Base-by-base conservation (phyloP, 2,329 filamentous ascomycete species). In the Cryoendolithus antarcticus region DNA sequence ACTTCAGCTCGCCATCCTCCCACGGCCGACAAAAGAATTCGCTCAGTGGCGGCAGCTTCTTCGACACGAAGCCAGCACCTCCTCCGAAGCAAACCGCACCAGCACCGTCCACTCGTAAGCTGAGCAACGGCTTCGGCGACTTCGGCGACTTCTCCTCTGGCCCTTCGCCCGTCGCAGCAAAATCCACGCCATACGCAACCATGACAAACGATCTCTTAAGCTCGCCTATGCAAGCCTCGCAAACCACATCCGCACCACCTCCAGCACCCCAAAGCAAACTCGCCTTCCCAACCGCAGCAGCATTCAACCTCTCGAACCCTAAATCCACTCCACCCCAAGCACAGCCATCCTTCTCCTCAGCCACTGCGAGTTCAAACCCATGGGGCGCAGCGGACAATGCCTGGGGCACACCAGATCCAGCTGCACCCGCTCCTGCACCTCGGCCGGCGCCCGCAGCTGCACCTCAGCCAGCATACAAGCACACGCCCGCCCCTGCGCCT, bases 181-280 rank as follows among this genome's bases (percentile, higher is more conserved):
- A 48, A 64, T 60, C 59, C 63, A 2, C 66, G 38, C 62, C 67
- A n/a, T 57, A 65, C 3, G 56, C 63, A 10, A 56, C 61, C 13
- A 58, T 75, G 24, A 72, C 76, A 10, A 79, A 77, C 35, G 85
- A 93, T 55, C 70, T 95, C 1, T 89, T 95, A 54, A 85, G 89
- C 55, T 27, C 24, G 24, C 24, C 24, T 4, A 27, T 27, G 7
- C 24, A 27, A 8, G 3, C 24, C 2, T 27, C 24, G 24, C 74
- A 94, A 48, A 74, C 75, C 6, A 50, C 31, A 48, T 15, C 55
- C 24, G 57, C 59, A 5, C 52, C 61, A 11, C 52, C 48, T 38
- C 62, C 63, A 4, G 56, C 59, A 28, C 55, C 66, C 34, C 58
- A 64, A 31, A 44, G 57, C 12, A 52, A 52, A 32, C 44, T 44